Percentiles rank a stretch among this genome's conserved stretches.
These are phyloP conservation scores for Xanthoparmelia taractica DNA, from an alignment of 495 filamentous ascomycete genomes.

Conservation along the genomic window DNA sequence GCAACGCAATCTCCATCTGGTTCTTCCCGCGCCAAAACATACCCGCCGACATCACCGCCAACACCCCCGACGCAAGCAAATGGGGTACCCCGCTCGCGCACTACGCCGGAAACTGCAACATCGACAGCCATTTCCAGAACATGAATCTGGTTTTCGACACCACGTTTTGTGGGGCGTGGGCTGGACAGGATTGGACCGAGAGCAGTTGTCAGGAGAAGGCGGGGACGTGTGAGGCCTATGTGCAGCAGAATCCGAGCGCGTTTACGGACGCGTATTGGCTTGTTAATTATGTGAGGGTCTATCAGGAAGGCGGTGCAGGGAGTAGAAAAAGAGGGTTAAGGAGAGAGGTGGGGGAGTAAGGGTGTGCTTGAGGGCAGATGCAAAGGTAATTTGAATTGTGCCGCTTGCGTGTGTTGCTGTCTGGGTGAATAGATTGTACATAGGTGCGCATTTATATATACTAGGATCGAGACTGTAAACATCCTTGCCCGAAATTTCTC, in stretches of 20 bases:
- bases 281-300: conserved; percentile 21
- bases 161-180: conserved; percentile 87
- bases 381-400: neutral
- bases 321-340: conserved; percentile 9
- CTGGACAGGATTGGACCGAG: conserved; percentile 44
- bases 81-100: conserved; percentile 66
- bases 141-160: conserved; percentile 77
- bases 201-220: conserved; percentile 12
- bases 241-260: conserved; percentile 1
- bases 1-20: conserved; percentile 61
- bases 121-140: conserved; percentile 57
- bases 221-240: conserved; percentile 19
- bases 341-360: conserved; percentile 5
- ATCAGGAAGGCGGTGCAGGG: conserved; percentile 8
- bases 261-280: conserved; percentile 23
- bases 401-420: neutral
- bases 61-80: conserved; percentile 49
- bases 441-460: too few species aligned
- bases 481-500: too few species aligned
- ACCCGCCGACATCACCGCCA: conserved; percentile 52
- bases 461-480: too few species aligned
- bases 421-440: too few species aligned
- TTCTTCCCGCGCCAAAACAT: conserved; percentile 62
- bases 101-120: conserved; percentile 56
- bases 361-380: neutral